Conservation (phyloP, 2,329 filamentous ascomycete species). For the Orbilia blumenaviensis region DNA sequence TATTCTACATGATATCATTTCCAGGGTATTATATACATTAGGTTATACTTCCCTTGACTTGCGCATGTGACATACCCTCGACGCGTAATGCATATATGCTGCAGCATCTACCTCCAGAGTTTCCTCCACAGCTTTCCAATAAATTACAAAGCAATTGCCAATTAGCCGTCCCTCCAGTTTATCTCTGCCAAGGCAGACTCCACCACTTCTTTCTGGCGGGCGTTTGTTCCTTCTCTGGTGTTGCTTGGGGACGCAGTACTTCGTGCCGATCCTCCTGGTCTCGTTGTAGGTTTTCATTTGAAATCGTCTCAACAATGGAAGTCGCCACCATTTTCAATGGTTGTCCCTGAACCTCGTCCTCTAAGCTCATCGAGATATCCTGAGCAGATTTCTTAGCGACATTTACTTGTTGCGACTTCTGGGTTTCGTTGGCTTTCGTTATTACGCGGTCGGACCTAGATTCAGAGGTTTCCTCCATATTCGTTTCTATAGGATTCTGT, state of each 20-base stretch:
- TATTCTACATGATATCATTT: neutral
- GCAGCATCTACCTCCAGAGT: neutral
- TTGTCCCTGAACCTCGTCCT: too few species aligned
- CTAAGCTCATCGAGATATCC: too few species aligned
- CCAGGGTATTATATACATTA: neutral
- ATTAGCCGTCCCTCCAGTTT: conserved; percentile 22
- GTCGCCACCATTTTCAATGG: too few species aligned
- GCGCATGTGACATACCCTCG: conserved; percentile 39
- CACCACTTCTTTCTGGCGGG: conserved; percentile 20
- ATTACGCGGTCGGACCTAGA: neutral
- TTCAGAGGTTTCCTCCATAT: neutral
- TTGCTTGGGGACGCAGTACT: neutral
- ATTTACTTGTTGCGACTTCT: neutral
- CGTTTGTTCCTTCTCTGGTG: neutral
- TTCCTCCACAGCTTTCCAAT: conserved; percentile 35
- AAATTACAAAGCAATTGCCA: conserved; percentile 43
- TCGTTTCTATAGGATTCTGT: neutral
- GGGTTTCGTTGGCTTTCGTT: neutral
- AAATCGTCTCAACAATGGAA: neutral
- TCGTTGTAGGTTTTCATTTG: neutral
- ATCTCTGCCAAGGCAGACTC: conserved; percentile 23
- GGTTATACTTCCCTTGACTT: neutral
- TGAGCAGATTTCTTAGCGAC: neutral
- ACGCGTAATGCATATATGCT: conserved; percentile 32
- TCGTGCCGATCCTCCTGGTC: neutral